Evolutionary conservation across 352 stramenopile species (phyloP).

Genomic region (Halophytophthora batemanensis): DNA sequence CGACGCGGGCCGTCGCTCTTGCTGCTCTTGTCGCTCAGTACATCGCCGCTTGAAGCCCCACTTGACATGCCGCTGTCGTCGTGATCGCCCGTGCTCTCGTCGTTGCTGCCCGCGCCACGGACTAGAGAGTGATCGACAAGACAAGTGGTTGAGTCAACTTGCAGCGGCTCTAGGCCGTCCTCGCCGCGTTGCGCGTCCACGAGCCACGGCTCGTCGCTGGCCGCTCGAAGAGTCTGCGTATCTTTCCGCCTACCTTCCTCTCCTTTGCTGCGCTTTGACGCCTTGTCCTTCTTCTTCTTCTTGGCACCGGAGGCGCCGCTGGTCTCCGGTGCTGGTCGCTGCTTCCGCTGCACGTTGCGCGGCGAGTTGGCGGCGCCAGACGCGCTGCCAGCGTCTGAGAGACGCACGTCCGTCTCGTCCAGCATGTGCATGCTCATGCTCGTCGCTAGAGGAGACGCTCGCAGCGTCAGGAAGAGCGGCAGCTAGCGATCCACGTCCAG

Average conservation of each 20-base stretch:
- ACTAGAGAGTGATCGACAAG: slow-evolving; percentile 35
- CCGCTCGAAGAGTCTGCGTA: slow-evolving; percentile 1
- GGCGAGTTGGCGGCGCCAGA: slow-evolving; percentile 1
- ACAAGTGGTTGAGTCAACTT: slow-evolving; percentile 59
- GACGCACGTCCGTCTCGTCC: slow-evolving; percentile 13
- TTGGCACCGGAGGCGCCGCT: slow-evolving; percentile 1
- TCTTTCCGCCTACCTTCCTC: neutral
- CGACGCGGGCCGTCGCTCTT: slow-evolving; percentile 6
- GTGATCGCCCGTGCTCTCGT: slow-evolving; percentile 22
- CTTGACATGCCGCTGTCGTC: slow-evolving; percentile 22
- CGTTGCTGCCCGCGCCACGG: slow-evolving; percentile 26
- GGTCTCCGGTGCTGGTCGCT: neutral
- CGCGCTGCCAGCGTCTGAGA: no score
- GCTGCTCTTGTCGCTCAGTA: slow-evolving; percentile 9
- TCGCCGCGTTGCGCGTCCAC: slow-evolving; percentile 4
- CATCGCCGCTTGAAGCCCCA: slow-evolving; percentile 14
- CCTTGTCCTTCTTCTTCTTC: neutral
- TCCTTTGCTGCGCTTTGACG: no score
- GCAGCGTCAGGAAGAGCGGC: no score
- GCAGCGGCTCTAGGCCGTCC: slow-evolving; percentile 6
- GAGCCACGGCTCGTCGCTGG: slow-evolving; percentile 2
- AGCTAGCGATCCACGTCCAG: no score
- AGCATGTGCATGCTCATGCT: slow-evolving; percentile 37
- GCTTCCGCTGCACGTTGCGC: neutral
- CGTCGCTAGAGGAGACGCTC: no score